A percentile compares a stretch with the other conserved stretches of the same genome.
phyloP scores from a whole-genome alignment of 495 filamentous ascomycete species.

The Tetracladium marchalianum region DNA sequence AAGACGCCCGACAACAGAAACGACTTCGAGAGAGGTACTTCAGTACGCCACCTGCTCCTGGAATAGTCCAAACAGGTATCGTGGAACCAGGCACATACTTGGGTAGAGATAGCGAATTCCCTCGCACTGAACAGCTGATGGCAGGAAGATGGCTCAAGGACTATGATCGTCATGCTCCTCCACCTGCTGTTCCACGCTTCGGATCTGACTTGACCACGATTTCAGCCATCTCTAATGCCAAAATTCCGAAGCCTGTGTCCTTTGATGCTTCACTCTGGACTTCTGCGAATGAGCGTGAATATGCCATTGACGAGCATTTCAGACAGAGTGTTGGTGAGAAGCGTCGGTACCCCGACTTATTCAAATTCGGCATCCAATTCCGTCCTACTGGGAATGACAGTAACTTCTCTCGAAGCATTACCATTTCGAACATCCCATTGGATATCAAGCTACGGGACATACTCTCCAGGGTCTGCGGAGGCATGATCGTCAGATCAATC shows the following conservation, averaged over 20 bases:
- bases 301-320: too few species aligned
- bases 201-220: too few species aligned
- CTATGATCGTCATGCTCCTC: too few species aligned
- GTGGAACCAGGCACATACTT: background rate
- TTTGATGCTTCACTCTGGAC: too few species aligned
- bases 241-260: too few species aligned
- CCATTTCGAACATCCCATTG: conserved; percentile 8
- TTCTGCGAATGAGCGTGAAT: too few species aligned
- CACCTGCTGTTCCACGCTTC: too few species aligned
- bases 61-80: background rate
- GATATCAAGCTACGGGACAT: conserved; percentile 10
- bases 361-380: conserved; percentile 12
- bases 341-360: conserved; percentile 7
- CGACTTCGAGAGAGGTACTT: background rate
- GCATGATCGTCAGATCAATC: conserved; percentile 4
- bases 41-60: background rate
- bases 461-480: conserved; percentile 9
- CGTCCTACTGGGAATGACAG: conserved; percentile 1
- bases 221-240: too few species aligned
- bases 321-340: background rate
- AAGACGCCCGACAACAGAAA: too few species aligned
- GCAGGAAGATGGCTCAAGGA: too few species aligned
- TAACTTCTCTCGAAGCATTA: conserved; percentile 7
- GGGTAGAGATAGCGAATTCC: background rate
- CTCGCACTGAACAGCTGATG: too few species aligned